Evolutionary conservation across 441 rosid genomes (phyloP).

Genomic region (Gossypium davidsonii): DNA sequence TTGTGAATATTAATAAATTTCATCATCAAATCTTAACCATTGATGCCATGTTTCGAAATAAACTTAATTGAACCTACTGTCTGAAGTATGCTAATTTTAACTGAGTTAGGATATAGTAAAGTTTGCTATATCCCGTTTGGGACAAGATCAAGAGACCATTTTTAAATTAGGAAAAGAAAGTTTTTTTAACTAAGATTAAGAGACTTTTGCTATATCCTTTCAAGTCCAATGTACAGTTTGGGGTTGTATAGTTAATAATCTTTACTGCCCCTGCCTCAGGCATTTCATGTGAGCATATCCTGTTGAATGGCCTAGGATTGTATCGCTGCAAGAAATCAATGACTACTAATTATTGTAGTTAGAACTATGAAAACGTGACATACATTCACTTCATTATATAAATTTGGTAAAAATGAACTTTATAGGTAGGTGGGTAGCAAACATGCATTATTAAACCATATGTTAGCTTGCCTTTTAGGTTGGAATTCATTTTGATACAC

Average conservation of each 20-base stretch:
- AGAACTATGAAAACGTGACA: background rate
- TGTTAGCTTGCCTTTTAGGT: background rate
- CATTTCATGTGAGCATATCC: background rate
- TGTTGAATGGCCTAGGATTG: background rate
- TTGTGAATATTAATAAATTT: background rate
- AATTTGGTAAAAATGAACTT: background rate
- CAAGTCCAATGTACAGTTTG: background rate
- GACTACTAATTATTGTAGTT: background rate
- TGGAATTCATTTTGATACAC: background rate
- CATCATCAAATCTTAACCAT: background rate
- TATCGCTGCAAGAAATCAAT: background rate
- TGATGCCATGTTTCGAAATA: background rate
- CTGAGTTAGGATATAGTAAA: background rate
- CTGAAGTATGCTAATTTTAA: background rate
- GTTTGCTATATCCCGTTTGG: background rate
- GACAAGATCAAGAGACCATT: background rate
- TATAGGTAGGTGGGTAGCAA: background rate
- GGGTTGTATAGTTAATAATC: background rate
- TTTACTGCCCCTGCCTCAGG: background rate
- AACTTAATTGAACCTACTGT: background rate
- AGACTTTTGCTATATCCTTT: background rate
- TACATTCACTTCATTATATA: background rate
- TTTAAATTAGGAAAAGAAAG: background rate
- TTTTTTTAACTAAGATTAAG: too few species aligned
- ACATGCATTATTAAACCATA: background rate